Conservation (phyloP, 2,329 filamentous ascomycete species). For the Pseudohalonectria lignicola region DNA sequence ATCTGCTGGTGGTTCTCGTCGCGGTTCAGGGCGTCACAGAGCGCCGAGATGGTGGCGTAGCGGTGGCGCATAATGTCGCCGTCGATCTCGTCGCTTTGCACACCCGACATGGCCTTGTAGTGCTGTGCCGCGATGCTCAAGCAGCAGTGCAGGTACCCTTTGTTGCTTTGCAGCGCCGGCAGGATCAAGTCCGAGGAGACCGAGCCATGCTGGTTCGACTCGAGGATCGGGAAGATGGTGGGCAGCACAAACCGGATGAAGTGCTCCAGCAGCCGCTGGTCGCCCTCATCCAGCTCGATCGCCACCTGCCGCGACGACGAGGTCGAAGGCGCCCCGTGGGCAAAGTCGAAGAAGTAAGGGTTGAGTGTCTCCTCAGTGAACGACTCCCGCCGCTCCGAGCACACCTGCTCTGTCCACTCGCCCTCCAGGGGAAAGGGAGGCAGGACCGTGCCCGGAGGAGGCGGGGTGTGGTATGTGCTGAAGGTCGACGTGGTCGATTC, state of each 20-base stretch:
- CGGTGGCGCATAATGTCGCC: conserved; percentile 87
- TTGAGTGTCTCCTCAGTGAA: conserved; percentile 56
- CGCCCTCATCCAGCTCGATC: conserved; percentile 72
- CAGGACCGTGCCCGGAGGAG: conserved; percentile 56
- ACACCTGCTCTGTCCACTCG: conserved; percentile 64
- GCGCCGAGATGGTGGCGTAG: conserved; percentile 73
- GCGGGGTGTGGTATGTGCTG: conserved; percentile 77
- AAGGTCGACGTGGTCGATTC: conserved; percentile 89
- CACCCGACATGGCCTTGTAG: conserved; percentile 64
- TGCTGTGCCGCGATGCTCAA: conserved; percentile 88
- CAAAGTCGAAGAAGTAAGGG: conserved; percentile 75
- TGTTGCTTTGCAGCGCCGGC: conserved; percentile 81
- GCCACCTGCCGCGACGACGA: conserved; percentile 55
- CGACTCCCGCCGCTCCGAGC: conserved; percentile 57
- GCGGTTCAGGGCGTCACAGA: conserved; percentile 70
- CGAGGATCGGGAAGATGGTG: conserved; percentile 83
- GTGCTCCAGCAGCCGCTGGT: conserved; percentile 79
- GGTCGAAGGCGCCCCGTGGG: conserved; percentile 49
- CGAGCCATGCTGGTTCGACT: conserved; percentile 78
- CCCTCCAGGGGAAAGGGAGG: conserved; percentile 49
- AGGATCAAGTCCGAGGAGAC: conserved; percentile 74
- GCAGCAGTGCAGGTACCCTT: conserved; percentile 90
- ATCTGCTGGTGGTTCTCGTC: conserved; percentile 81
- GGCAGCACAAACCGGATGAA: conserved; percentile 83
- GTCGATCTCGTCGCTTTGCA: conserved; percentile 65